Conservation (phyloP, 2,329 filamentous ascomycete genomes). For the Periconia sp. region DNA sequence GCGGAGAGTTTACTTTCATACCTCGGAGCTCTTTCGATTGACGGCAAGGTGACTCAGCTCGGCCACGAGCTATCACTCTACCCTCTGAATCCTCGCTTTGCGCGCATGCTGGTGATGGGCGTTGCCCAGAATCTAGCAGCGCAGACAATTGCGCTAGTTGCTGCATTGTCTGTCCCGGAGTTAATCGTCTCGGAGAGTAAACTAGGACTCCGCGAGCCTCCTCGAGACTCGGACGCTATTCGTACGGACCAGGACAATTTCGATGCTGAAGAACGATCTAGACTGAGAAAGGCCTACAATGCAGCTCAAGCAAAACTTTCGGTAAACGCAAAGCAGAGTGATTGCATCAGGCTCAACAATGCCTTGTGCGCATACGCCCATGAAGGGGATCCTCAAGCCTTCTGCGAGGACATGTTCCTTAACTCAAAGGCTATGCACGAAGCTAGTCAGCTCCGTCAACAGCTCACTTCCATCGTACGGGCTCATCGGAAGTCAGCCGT, state of each 20-base stretch:
- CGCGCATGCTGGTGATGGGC: constrained; percentile 89
- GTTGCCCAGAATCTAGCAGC: constrained; percentile 81
- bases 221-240: constrained; percentile 52
- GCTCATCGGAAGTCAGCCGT: constrained; percentile 67
- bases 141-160: constrained; percentile 87
- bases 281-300: constrained; percentile 69
- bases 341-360: constrained; percentile 89
- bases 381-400: constrained; percentile 61
- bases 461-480: constrained; percentile 81
- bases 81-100: constrained; percentile 87
- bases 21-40: constrained; percentile 76
- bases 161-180: constrained; percentile 85
- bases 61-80: constrained; percentile 87
- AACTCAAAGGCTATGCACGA: constrained; percentile 87
- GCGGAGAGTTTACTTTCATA: constrained; percentile 88
- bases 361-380: constrained; percentile 80
- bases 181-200: constrained; percentile 85
- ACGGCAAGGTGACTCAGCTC: constrained; percentile 77
- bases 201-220: constrained; percentile 64
- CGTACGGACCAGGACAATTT: constrained; percentile 70
- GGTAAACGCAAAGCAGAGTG: constrained; percentile 76
- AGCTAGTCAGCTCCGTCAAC: constrained; percentile 78
- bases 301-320: constrained; percentile 79
- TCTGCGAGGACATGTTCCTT: constrained; percentile 85
- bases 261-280: constrained; percentile 72